Base-by-base conservation (phyloP, 1,139 yeast species). In the Meyerozyma athensensis region DNA sequence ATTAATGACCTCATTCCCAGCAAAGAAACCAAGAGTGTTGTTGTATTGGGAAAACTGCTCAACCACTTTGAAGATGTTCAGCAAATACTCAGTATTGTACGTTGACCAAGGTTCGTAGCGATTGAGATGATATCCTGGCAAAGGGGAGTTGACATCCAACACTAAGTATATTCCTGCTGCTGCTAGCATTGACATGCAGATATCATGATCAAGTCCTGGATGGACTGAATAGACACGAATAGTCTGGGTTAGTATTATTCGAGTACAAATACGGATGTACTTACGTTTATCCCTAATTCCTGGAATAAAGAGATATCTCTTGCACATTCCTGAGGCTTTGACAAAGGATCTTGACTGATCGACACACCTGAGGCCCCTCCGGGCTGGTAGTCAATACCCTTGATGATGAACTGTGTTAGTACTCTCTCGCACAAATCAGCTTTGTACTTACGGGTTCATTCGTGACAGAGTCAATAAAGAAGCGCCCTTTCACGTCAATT, bases 1-100 rank as follows among this genome's bases (percentile, higher is more conserved):
- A 56, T 92, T 90, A 39, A 92, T 68, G 35, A 92, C 74, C 61
- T 92, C 98, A 60, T 92, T 92, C 1, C 97, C 98, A 7, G 96
- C 96, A 62, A 92, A 86, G 61, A 85, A 90, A 0, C 94, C 97
- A 39, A 92, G 68, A 0, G 96, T 85, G 58, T 92, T 92, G 61
- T 90, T 85, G 61, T 86, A 92, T 23, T 74, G 70, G 12, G 94
- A 71, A 58, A 92, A 92, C 42, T 86, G 92, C 41, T 87, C 89
- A 18, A 90, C 77, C 7, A 87, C 82, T 49, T 77, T 79, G 56
- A 86, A 86, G 3, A 89, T 77, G 54, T 87, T 95, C 37, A 75
- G 77, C 47, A 89, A 59, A 57, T 90, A 90, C 5, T 64, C 72
- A 13, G 61, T 65, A 49, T 73, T 84, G 59, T 90, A 92, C 0